phyloP scores from a whole-genome alignment of 2,329 filamentous ascomycete genomes.

The Metarhizium sp. region DNA sequence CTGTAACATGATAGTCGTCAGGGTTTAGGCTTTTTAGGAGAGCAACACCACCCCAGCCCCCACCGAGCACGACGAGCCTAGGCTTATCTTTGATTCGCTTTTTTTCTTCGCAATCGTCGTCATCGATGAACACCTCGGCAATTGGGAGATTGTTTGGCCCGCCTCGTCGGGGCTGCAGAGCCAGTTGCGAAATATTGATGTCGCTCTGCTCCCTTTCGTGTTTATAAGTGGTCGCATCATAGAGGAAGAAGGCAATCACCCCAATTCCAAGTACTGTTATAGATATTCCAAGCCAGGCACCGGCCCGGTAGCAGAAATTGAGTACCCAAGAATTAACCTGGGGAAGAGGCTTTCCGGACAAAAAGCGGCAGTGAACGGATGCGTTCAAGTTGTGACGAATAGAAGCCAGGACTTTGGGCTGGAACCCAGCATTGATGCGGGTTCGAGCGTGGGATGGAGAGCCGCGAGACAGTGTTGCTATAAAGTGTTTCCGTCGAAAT shows the following conservation, averaged over 20 bases:
- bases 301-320: conserved; percentile 58
- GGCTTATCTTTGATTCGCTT: conserved; percentile 75
- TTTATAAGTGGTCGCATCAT: conserved; percentile 86
- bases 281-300: conserved; percentile 57
- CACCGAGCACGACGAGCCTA: conserved; percentile 82
- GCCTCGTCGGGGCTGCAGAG: conserved; percentile 69
- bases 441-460: background rate
- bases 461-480: background rate
- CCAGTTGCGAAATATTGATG: conserved; percentile 74
- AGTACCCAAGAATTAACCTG: conserved; percentile 37
- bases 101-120: conserved; percentile 69
- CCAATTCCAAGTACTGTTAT: conserved; percentile 59
- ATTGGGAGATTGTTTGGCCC: conserved; percentile 95
- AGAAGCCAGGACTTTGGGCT: background rate
- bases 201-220: conserved; percentile 59
- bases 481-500: background rate
- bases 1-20: conserved; percentile 90
- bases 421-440: background rate
- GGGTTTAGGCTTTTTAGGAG: conserved; percentile 83
- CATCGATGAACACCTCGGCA: conserved; percentile 77
- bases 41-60: conserved; percentile 91
- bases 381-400: background rate
- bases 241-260: conserved; percentile 80
- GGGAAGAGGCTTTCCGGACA: conserved; percentile 45
- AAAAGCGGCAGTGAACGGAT: conserved; percentile 3